phyloP scores from a whole-genome alignment of 352 stramenopile genomes.

The Phytophthora meadii region DNA sequence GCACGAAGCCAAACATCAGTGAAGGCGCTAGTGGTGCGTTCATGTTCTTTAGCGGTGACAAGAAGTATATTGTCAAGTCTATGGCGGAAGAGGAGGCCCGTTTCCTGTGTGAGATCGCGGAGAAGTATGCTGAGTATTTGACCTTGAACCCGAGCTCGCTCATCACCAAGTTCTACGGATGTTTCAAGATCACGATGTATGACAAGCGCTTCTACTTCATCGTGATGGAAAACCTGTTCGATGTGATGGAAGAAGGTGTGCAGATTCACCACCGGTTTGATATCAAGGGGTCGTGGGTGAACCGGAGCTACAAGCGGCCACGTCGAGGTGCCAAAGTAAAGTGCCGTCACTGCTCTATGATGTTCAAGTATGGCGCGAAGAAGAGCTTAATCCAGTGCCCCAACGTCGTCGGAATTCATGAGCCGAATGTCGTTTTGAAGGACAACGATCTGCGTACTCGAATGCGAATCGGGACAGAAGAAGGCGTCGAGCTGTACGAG shows the following conservation, averaged over 20 bases:
- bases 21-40: conserved; percentile 92
- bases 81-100: conserved; percentile 84
- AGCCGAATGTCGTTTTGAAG: conserved; percentile 89
- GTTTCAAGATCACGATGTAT: conserved; percentile 91
- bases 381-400: conserved; percentile 75
- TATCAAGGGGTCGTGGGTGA: conserved; percentile 93
- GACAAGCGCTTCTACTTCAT: conserved; percentile 92
- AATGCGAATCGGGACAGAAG: conserved; percentile 74
- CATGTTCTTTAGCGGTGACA: conserved; percentile 92
- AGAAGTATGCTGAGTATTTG: conserved; percentile 89
- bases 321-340: conserved; percentile 80
- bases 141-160: conserved; percentile 74
- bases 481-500: conserved; percentile 68
- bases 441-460: conserved; percentile 86
- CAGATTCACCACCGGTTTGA: conserved; percentile 90
- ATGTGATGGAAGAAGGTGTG: conserved; percentile 63
- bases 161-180: conserved; percentile 91
- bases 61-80: conserved; percentile 92
- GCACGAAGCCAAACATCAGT: conserved; percentile 89
- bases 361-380: conserved; percentile 82
- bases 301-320: conserved; percentile 84
- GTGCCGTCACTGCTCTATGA: conserved; percentile 87
- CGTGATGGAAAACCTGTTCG: conserved; percentile 94
- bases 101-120: conserved; percentile 85
- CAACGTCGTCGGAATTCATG: conserved; percentile 80